Base-by-base conservation (phyloP, 2,329 filamentous ascomycete species). In the Penicillium olsonii region DNA sequence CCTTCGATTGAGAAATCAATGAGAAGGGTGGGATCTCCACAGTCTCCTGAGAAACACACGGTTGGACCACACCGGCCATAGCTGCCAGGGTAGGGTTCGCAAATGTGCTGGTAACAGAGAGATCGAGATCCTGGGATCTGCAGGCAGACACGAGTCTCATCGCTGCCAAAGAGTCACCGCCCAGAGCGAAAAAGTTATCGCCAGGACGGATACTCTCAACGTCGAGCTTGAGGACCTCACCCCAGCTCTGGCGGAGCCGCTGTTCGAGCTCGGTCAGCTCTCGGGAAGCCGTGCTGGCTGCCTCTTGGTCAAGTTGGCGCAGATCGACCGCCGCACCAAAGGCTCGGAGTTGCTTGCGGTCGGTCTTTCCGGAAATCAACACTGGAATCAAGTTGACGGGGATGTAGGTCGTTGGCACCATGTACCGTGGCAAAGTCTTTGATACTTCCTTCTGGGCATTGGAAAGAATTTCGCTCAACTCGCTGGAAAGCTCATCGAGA, bases 291-390 rank as follows among this genome's bases (percentile, higher is more conserved):
- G 33, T 49, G 17, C 24, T 52, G 2, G 45, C 48, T 2, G 45
- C 45, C 22, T 44, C 53, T 51, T 67, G 54, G 20, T 66, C 64
- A 5, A 69, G 38, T 42, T 66, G 55, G n/a, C 67, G 62, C 43
- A 70, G 35, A 52, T 70, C 66, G 1, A 69, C 55, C 3, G 61
- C 62, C 14, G 63, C 48, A 5, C 70, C 72, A 35, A 74, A 66
- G 15, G 62, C 56, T 6, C 68, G 54, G n/a, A 68, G 61, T 29
- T 63, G 56, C 54, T 73, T 74, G 29, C 67, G 70, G 52, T 75
- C 71, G 1, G 66, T 72, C 60, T 79, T 79, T 2, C 74, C 73
- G 4, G 75, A 76, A 12, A 71, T 68, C 10, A 73, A 53, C 1
- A 68, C 61, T 0, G 77, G 77, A 18, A 78, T 69, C 7, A 67